phyloP scores from a whole-genome alignment of 306 rosid genomes.

The Echinosophora koreensis region DNA sequence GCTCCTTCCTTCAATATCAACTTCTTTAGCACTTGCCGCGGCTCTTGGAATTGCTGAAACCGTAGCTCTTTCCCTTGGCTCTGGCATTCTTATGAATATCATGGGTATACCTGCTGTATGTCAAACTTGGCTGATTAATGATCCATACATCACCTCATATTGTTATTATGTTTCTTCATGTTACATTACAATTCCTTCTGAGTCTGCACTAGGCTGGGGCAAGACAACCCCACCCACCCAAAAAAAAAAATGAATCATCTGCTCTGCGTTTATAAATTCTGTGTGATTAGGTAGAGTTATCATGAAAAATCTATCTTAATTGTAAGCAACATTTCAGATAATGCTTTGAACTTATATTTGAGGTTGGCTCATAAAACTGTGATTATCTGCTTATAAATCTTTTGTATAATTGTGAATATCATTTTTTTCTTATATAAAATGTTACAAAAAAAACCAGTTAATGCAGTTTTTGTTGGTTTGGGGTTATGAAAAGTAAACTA shows the following conservation, averaged over 20 bases:
- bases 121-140: conserved; percentile 58
- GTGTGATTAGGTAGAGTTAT: conserved; percentile 6
- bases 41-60: conserved; percentile 89
- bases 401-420: not conserved
- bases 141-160: conserved; percentile 16
- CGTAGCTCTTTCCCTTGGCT: conserved; percentile 75
- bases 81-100: conserved; percentile 78
- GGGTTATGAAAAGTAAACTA: not conserved
- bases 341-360: conserved; percentile 28
- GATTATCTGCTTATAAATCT: conserved; percentile 17
- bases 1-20: conserved; percentile 80
- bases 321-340: conserved; percentile 16
- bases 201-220: conserved; percentile 15
- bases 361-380: conserved; percentile 24
- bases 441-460: not conserved
- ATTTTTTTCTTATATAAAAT: not conserved
- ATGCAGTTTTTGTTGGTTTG: conserved; percentile 26
- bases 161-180: conserved; percentile 20
- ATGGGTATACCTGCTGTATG: conserved; percentile 96
- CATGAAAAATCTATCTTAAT: not conserved
- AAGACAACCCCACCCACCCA: conserved; percentile 21
- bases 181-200: conserved; percentile 35
- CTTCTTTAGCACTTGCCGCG: conserved; percentile 86
- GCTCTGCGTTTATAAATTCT: conserved; percentile 10
- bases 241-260: not conserved